These are phyloP conservation scores for Liquidambar formosana DNA, from an alignment of 164 flowering plant genomes.

Conservation along the genomic window DNA sequence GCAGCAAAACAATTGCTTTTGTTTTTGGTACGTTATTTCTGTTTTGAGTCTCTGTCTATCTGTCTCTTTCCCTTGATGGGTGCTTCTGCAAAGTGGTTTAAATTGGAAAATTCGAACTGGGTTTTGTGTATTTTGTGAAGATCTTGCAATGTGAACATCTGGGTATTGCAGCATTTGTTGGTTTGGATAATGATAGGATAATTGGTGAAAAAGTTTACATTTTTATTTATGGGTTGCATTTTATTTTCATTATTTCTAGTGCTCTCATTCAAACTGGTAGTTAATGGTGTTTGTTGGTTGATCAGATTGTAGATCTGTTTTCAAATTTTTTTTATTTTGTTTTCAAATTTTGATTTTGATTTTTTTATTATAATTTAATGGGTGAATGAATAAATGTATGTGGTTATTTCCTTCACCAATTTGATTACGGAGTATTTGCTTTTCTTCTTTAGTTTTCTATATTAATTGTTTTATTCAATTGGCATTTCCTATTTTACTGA, in stretches of 20 bases:
- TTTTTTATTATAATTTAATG: too few species aligned
- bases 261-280: not conserved
- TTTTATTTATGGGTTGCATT: slow-evolving; percentile 1
- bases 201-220: slow-evolving; percentile 11
- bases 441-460: not conserved
- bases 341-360: not conserved
- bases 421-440: not conserved
- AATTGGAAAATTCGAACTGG: slow-evolving; percentile 15
- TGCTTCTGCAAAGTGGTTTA: slow-evolving; percentile 3
- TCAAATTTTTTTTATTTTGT: slow-evolving; percentile 2
- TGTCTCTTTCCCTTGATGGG: slow-evolving; percentile 3
- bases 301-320: slow-evolving; percentile 17
- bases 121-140: slow-evolving; percentile 14
- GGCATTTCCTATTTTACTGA: slow-evolving; percentile 2
- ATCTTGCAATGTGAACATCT: slow-evolving; percentile 22
- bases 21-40: not conserved
- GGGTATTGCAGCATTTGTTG: slow-evolving; percentile 22
- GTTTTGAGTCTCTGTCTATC: not conserved
- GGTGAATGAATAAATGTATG: too few species aligned
- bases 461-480: not conserved
- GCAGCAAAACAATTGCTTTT: not conserved
- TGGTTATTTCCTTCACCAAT: not conserved
- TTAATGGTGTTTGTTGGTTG: slow-evolving; percentile 4
- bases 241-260: not conserved
- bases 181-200: not conserved